Conservation (phyloP, 805 yeast species). For the Diddensiella santjacobensis region DNA sequence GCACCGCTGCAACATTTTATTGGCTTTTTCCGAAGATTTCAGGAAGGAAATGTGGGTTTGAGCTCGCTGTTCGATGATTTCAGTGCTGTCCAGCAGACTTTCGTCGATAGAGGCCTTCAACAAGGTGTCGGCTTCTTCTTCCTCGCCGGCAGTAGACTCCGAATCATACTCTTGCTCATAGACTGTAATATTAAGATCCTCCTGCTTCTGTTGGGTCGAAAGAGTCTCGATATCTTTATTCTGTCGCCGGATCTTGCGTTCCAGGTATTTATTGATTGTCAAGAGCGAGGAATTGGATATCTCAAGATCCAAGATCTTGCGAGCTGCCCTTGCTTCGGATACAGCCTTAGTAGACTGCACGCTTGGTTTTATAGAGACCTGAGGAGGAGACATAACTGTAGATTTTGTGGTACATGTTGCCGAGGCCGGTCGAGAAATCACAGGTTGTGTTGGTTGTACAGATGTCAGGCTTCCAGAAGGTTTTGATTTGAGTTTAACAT, state of each 20-base stretch:
- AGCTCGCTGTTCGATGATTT: constrained; percentile 11
- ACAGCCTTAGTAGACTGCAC: too few relatives aligned
- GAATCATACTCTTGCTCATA: not conserved
- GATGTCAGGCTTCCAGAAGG: not conserved
- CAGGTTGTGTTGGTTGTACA: not conserved
- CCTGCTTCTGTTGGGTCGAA: not conserved
- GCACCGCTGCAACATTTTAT: constrained; percentile 16
- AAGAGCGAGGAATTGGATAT: constrained; percentile 30
- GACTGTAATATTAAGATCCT: not conserved
- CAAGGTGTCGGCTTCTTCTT: constrained; percentile 1
- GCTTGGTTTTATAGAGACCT: too few relatives aligned
- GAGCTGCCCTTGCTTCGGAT: constrained; percentile 14
- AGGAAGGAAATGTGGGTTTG: constrained; percentile 17
- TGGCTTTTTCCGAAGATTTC: constrained; percentile 14
- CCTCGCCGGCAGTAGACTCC: not conserved
- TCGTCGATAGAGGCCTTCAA: not conserved
- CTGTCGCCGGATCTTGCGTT: constrained; percentile 24
- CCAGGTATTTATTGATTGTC: constrained; percentile 28
- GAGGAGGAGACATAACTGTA: too few relatives aligned
- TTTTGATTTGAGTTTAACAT: constrained; percentile 1
- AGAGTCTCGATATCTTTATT: constrained; percentile 22
- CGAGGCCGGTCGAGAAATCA: not conserved
- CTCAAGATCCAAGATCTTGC: constrained; percentile 31
- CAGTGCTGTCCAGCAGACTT: constrained; percentile 4
- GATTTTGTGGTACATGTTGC: too few relatives aligned